Evolutionary conservation across 1,139 yeast genomes (phyloP), one percentile per base, ranked within the genome.

Genomic region (Sugiyamaella pinicola): DNA sequence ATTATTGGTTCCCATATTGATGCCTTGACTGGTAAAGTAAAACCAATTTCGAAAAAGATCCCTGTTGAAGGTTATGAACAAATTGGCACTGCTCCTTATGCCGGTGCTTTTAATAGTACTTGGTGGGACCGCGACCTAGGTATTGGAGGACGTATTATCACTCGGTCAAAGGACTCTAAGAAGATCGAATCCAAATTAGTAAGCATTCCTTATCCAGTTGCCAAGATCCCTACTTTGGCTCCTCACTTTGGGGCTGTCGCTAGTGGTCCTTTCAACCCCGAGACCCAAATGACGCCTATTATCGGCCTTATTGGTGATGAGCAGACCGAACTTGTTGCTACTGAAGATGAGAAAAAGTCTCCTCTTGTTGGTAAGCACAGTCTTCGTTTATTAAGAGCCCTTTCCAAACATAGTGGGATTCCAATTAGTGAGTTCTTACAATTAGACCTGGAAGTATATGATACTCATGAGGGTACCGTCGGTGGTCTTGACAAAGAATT

Each of bases 101-200:
- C 98, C 41, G 97, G 97, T 28, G 88, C 93, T 44, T 87, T 64
- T 84, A 93, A 60, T 39, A 85, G 72, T 72, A 64, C 87, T 28
- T 86, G 95, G 95, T 91, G 95, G 76, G 99, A 93, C 70, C 82
- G 97, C 58, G 97, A 93, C 68, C 78, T 93, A 60, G 84, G 96
- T 22, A 74, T 91, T 60, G 98, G 96, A 15, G 99, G 99, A 33
- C 80, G 98, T 62, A 93, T 93, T 2, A 82, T 88, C 66, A 84
- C 86, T 21, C 76, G 76, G 40, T 77, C 80, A 31, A 69, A 70
- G 29, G 74, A 73, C 13, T 21, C 33, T 2, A 84, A 81, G 17
- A 72, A 77, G 44, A 78, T 76, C 59, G 78, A 80, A 41, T 81
- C 96, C 6, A 86, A 80, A 67, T 76, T 93, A 58, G 82, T 91